A percentile compares a stretch with the other conserved stretches of the same genome.
Evolutionary conservation across 805 yeast species (phyloP).

Genomic region (Ogataea polymorpha): DNA sequence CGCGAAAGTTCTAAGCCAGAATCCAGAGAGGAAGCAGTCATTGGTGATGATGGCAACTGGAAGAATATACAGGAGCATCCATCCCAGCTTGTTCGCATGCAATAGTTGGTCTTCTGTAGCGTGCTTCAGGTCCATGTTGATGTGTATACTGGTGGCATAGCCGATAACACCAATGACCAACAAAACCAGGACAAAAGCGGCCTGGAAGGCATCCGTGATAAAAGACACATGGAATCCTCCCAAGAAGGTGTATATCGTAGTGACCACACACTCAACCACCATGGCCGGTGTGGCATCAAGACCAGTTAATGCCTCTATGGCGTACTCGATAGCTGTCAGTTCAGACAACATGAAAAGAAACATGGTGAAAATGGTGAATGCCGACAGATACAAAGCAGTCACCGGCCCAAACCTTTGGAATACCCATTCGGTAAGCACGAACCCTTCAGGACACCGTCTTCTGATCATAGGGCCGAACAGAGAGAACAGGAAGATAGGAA

Average conservation of each 20-base stretch:
- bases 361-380: constrained; percentile 80
- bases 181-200: constrained; percentile 63
- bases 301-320: constrained; percentile 75
- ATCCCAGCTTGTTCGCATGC: constrained; percentile 68
- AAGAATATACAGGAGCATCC: constrained; percentile 85
- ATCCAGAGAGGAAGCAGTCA: constrained; percentile 86
- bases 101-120: constrained; percentile 66
- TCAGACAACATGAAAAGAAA: constrained; percentile 86
- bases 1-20: constrained; percentile 94
- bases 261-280: constrained; percentile 81
- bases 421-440: constrained; percentile 94
- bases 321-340: constrained; percentile 73
- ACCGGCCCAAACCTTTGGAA: constrained; percentile 71
- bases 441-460: constrained; percentile 80
- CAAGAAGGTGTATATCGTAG: constrained; percentile 78
- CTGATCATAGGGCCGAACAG: constrained; percentile 78
- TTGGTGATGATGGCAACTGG: constrained; percentile 86
- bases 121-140: constrained; percentile 53
- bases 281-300: constrained; percentile 75
- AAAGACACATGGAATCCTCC: constrained; percentile 92
- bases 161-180: constrained; percentile 73
- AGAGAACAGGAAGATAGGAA: constrained; percentile 84
- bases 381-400: constrained; percentile 71
- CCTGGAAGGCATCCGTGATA: constrained; percentile 83
- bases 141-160: constrained; percentile 69